These are phyloP conservation scores for Isabelozyma gotoi DNA, from an alignment of 805 yeast genomes.

Conservation along the genomic window DNA sequence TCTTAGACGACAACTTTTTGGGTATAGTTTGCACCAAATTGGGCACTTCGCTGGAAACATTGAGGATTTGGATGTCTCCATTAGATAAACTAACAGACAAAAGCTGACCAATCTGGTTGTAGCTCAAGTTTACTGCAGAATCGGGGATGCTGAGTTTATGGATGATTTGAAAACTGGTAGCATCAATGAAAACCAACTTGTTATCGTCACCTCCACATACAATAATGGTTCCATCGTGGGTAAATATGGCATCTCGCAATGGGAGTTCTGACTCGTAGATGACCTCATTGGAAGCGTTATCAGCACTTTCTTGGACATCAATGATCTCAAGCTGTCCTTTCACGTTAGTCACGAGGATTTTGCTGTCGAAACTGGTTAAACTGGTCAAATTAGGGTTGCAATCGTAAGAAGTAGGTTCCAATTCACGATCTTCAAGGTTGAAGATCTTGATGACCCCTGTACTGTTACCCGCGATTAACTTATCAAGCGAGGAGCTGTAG, in stretches of 20 bases:
- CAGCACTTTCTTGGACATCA: slow-evolving; percentile 22
- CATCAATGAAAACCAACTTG: slow-evolving; percentile 50
- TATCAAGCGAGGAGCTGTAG: slow-evolving; percentile 20
- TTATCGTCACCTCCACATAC: slow-evolving; percentile 70
- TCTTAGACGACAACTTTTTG: slow-evolving; percentile 39
- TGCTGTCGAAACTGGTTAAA: slow-evolving; percentile 18
- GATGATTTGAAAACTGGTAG: slow-evolving; percentile 26
- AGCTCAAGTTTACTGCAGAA: slow-evolving; percentile 56
- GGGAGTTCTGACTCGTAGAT: slow-evolving; percentile 47
- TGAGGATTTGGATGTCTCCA: slow-evolving; percentile 58
- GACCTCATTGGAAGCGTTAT: slow-evolving; percentile 28
- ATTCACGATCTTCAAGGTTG: slow-evolving; percentile 45
- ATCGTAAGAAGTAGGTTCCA: slow-evolving; percentile 63
- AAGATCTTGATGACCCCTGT: slow-evolving; percentile 55
- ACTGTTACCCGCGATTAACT: slow-evolving; percentile 53
- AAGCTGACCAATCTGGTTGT: slow-evolving; percentile 55
- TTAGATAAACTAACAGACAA: slow-evolving; percentile 57
- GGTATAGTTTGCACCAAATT: slow-evolving; percentile 45
- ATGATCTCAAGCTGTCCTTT: slow-evolving; percentile 45
- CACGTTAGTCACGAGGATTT: slow-evolving; percentile 34
- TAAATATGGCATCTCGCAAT: slow-evolving; percentile 52
- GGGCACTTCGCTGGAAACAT: slow-evolving; percentile 57
- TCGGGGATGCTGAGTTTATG: slow-evolving; percentile 45
- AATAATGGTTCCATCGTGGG: slow-evolving; percentile 59
- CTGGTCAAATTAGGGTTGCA: slow-evolving; percentile 47